Base-by-base conservation (phyloP, 169 alveolate species). In the Ichthyophthirius multifiliis region DNA sequence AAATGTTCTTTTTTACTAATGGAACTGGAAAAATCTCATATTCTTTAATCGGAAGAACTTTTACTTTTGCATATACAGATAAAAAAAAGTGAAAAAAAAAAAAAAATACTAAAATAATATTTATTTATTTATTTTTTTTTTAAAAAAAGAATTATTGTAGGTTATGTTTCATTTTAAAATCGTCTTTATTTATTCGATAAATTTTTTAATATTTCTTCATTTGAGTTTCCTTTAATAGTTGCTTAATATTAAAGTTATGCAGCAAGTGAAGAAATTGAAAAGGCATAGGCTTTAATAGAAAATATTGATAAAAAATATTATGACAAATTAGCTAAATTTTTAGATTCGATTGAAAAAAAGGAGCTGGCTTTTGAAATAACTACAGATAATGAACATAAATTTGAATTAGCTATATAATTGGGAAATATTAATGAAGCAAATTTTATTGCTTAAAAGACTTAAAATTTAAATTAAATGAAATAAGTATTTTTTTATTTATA, bases 331-430 rank as follows among this genome's bases (percentile, higher is more conserved):
- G 97, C 99, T 35, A 92, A 93, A 65, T 96, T 98, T 85, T 83
- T 97, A 81, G 99, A 97, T 46, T 85, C 93, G 20, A 88, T 95
- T 45, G 98, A 98, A 34, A 86, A 93, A 73, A 93, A 93, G 82
- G 97, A 97, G 67, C 78, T 92, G 82, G 98, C 99, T 32, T 93
- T 95, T 75, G 76, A 90, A 47, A 89, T 96, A 31, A 92, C 99
- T 30, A 88, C 80, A 13, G 98, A 98, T 85, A 87, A 86, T 44
- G 99, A 97, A 75, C 98, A 96, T 64, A 95, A 95, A 85, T 97
- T 97, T 83, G 99, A 97, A 41, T 79, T 97, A 13, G 94, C 98
- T 65, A 73, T 98, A 39, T 85, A 88, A 41, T 81, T 97, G 46
- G 98, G 97, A 10, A 94, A 94, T 48, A 87, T 98, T 37, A 92